Base-by-base conservation (phyloP, 306 rosid genomes). In the Dalbergia cultrata region DNA sequence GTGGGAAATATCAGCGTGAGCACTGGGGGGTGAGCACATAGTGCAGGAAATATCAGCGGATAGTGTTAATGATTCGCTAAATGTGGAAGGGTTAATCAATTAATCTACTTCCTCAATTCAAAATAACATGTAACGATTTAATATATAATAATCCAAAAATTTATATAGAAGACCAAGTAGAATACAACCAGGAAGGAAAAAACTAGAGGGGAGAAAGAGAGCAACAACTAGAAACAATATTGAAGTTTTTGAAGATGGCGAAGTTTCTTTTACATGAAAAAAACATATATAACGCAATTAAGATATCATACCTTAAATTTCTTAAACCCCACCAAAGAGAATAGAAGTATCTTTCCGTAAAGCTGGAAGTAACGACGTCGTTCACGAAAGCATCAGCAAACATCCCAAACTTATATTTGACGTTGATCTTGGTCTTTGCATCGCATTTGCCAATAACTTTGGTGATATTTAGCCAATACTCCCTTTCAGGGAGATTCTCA, bases 401-500 rank as follows among this genome's bases (percentile, higher is more conserved):
- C 86, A 95, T 91, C 45, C 99, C 99, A 65, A 91, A 93, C 78
- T 81, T 85, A 69, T 90, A 91, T n/a, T 79, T 81, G 70, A 83
- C 21, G 81, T 75, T 72, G 35, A 83, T 58, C 44, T 85, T 47
- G 39, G 61, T 80, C 80, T 75, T 86, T 3, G 88, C 86, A 70
- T 91, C 86, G 41, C 99, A 95, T 22, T 43, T 83, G 12, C 16
- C 4, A 58, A 88, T 47, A 12, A 88, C 89, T 3, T 0, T 50
- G 18, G 99, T 93, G 89, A 85, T 68, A 39, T 93, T 95, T 7
- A 88, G 68, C 97, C 98, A 95, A 41, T 79, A 78, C 49, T 83
- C 60, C 64, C 97, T 83, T 17, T 89, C 94, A 9, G 91, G 83
- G 17, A 10, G 21, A 6, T 44, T 5, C 81, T 71, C 6, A 74